These are phyloP conservation scores for Fomitiporia mediterranea DNA, from an alignment of 1,284 basidiomycete genomes.

Conservation along the genomic window DNA sequence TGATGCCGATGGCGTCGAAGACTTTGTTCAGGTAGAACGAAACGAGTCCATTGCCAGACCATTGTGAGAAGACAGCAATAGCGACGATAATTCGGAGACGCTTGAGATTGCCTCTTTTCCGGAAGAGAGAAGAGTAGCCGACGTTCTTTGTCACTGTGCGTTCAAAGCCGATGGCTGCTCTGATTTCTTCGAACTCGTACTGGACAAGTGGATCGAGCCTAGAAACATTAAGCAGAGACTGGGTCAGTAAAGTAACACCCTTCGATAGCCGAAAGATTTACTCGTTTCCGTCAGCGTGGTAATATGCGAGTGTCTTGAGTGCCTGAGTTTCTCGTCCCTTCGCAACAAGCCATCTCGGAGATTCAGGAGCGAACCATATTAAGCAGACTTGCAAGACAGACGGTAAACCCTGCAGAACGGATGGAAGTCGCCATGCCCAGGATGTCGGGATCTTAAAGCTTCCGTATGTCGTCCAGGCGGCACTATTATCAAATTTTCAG, in stretches of 20 bases:
- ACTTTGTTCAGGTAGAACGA: constrained; percentile 75
- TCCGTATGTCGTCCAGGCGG: constrained; percentile 74
- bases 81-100: constrained; percentile 67
- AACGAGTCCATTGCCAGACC: constrained; percentile 39
- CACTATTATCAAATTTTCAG: constrained; percentile 34
- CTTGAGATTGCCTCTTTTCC: constrained; percentile 58
- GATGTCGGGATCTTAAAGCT: constrained; percentile 59
- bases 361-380: constrained; percentile 62
- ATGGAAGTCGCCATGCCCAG: constrained; percentile 76
- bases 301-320: constrained; percentile 59
- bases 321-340: constrained; percentile 62
- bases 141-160: constrained; percentile 50
- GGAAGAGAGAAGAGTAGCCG: constrained; percentile 57
- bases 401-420: constrained; percentile 59
- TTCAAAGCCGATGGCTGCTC: constrained; percentile 64
- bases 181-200: constrained; percentile 76
- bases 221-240: constrained; percentile 5
- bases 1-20: constrained; percentile 68
- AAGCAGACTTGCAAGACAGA: constrained; percentile 57
- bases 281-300: constrained; percentile 67
- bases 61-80: constrained; percentile 68
- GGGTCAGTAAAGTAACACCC: not conserved
- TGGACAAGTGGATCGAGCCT: constrained; percentile 64
- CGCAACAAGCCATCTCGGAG: constrained; percentile 65
- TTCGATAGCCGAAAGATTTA: constrained; percentile 22